Conservation (phyloP, 495 filamentous ascomycete genomes). For the Lasiosphaeria hispida region DNA sequence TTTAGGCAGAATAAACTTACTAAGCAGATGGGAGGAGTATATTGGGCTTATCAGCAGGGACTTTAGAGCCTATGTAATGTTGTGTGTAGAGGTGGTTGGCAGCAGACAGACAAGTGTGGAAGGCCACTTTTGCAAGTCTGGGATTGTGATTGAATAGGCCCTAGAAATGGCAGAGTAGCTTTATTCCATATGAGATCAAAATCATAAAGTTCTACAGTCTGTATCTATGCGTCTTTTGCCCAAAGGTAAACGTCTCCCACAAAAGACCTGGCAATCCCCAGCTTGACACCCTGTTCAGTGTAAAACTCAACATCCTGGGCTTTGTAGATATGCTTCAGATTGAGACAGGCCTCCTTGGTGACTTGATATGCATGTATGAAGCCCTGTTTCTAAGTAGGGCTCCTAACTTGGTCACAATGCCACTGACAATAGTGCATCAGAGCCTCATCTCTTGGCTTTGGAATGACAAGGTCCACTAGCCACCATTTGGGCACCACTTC, state of each 20-base stretch:
- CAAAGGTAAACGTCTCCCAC: slow-evolving; percentile 3
- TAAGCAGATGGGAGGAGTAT: slow-evolving; percentile 7
- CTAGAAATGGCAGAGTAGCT: slow-evolving; percentile 1
- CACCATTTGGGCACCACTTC: neutral
- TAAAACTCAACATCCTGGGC: neutral
- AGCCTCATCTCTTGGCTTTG: slow-evolving; percentile 2
- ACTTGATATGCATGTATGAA: neutral
- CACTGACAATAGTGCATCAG: neutral
- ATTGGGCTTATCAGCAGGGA: slow-evolving; percentile 9
- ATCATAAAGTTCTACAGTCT: neutral
- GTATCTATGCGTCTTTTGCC: slow-evolving; percentile 3
- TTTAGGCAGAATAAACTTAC: neutral
- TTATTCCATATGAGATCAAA: slow-evolving; percentile 4
- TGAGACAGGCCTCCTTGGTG: neutral
- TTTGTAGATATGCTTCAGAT: neutral
- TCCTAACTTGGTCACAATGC: neutral
- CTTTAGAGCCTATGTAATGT: slow-evolving; percentile 8
- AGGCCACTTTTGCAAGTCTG: slow-evolving; percentile 4
- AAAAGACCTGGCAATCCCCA: neutral
- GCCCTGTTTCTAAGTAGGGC: neutral
- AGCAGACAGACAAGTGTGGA: neutral
- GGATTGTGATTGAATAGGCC: neutral
- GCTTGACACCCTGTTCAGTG: neutral
- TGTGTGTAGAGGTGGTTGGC: neutral
- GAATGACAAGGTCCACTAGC: slow-evolving; percentile 6